Evolutionary conservation across 139 green algal genomes (phyloP).

Genomic region (Bryopsis sp.): DNA sequence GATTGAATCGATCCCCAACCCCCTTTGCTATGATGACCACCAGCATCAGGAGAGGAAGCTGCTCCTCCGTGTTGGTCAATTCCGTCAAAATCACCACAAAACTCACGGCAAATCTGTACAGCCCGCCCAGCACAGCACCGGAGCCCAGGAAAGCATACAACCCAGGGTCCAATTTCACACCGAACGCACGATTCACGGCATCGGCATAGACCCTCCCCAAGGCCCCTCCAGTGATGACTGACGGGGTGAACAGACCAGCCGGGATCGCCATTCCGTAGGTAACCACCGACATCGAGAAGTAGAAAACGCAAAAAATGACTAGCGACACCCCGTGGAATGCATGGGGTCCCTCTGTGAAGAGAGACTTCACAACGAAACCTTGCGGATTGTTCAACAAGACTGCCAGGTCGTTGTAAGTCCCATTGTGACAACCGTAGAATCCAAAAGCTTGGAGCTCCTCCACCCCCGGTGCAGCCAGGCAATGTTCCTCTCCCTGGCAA

Average conservation of each 20-base stretch:
- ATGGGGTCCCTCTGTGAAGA: background rate
- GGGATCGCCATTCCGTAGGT: slow-evolving; percentile 14
- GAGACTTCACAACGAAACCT: slow-evolving; percentile 8
- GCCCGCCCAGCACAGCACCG: slow-evolving; percentile 10
- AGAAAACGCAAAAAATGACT: slow-evolving; percentile 10
- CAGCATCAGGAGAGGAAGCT: slow-evolving; percentile 17
- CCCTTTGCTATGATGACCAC: slow-evolving; percentile 16
- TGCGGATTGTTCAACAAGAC: slow-evolving; percentile 23
- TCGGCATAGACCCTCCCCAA: slow-evolving; percentile 15
- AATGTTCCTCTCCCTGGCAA: slow-evolving; percentile 1
- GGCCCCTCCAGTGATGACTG: slow-evolving; percentile 13
- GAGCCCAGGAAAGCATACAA: slow-evolving; percentile 16
- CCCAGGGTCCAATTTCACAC: background rate
- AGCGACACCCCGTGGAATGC: slow-evolving; percentile 1
- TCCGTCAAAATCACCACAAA: slow-evolving; percentile 15
- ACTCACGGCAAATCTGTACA: slow-evolving; percentile 17
- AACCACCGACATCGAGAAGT: slow-evolving; percentile 11
- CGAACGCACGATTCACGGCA: slow-evolving; percentile 14
- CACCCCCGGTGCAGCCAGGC: background rate
- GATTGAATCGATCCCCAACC: slow-evolving; percentile 19
- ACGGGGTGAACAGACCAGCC: slow-evolving; percentile 17
- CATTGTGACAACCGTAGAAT: slow-evolving; percentile 15
- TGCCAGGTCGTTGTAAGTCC: slow-evolving; percentile 22
- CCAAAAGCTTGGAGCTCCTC: slow-evolving; percentile 6
- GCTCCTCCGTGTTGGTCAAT: slow-evolving; percentile 5